These are phyloP conservation scores for Fusarium kyushuense DNA, from an alignment of 2,329 filamentous ascomycete species.

Conservation along the genomic window DNA sequence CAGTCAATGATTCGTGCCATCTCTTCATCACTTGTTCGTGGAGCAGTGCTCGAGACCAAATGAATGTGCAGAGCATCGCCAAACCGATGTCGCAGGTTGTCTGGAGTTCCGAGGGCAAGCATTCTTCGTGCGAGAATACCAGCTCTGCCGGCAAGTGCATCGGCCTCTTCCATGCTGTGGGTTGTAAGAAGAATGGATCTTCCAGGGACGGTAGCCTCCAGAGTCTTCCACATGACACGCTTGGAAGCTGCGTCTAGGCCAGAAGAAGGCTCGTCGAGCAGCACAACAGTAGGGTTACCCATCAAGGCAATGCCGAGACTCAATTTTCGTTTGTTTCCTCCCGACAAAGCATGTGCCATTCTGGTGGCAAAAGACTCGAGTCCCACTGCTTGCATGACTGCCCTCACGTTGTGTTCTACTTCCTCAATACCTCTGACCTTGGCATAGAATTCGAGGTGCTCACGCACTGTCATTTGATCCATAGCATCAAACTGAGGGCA, in stretches of 20 bases:
- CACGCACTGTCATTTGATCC: slow-evolving; percentile 88
- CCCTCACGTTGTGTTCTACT: slow-evolving; percentile 80
- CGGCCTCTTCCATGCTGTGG: slow-evolving; percentile 95
- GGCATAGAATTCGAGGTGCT: slow-evolving; percentile 91
- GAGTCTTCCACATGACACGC: slow-evolving; percentile 90
- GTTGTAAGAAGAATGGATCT: slow-evolving; percentile 90
- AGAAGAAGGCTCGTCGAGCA: slow-evolving; percentile 89
- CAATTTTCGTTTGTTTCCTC: slow-evolving; percentile 94
- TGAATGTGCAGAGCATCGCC: slow-evolving; percentile 86
- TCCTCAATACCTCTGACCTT: slow-evolving; percentile 82
- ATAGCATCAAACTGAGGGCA: slow-evolving; percentile 91
- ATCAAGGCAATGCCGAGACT: slow-evolving; percentile 90
- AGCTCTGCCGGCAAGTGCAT: slow-evolving; percentile 83
- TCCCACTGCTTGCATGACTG: slow-evolving; percentile 84
- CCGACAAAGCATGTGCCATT: slow-evolving; percentile 83
- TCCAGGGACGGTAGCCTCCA: slow-evolving; percentile 78
- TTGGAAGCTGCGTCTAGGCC: slow-evolving; percentile 93
- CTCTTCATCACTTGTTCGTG: slow-evolving; percentile 76
- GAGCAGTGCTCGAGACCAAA: slow-evolving; percentile 79
- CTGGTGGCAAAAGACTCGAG: slow-evolving; percentile 76
- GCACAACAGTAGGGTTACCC: slow-evolving; percentile 87
- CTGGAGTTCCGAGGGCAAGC: slow-evolving; percentile 84
- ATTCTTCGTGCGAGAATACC: slow-evolving; percentile 89
- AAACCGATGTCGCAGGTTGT: slow-evolving; percentile 78
- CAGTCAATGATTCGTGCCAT: slow-evolving; percentile 75